These are phyloP conservation scores for Parathielavia appendiculata DNA, from an alignment of 495 filamentous ascomycete genomes.

Conservation along the genomic window DNA sequence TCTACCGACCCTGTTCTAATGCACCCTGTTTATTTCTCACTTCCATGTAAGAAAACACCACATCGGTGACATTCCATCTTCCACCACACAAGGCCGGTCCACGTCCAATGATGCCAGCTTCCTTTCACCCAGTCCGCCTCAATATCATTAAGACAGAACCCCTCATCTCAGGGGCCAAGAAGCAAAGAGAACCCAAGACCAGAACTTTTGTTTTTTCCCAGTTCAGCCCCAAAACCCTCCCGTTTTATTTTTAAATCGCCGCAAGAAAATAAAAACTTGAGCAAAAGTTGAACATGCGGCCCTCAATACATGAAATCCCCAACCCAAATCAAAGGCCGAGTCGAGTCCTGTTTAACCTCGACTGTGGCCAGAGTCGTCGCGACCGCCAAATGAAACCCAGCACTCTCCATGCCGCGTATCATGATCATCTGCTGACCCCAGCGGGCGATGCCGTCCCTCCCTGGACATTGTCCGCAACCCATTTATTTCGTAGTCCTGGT, in stretches of 20 bases:
- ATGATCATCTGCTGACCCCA: too few species aligned
- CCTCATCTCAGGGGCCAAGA: neutral
- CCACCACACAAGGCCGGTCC: too few species aligned
- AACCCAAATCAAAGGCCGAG: constrained; percentile 11
- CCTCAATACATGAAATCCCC: constrained; percentile 10
- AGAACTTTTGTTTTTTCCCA: constrained; percentile 17
- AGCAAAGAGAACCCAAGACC: constrained; percentile 12
- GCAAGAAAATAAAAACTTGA: neutral
- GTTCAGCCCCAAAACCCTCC: neutral
- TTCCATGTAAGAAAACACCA: neutral
- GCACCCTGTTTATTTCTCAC: constrained; percentile 1
- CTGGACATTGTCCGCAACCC: too few species aligned
- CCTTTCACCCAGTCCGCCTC: neutral
- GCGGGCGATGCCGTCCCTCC: too few species aligned
- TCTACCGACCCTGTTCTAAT: constrained; percentile 28
- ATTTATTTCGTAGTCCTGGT: too few species aligned
- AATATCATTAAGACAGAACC: constrained; percentile 14
- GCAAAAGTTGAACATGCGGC: constrained; percentile 5
- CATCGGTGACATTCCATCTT: too few species aligned
- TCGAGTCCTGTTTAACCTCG: constrained; percentile 27
- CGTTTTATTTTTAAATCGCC: constrained; percentile 8
- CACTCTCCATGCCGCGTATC: constrained; percentile 11
- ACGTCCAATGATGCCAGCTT: too few species aligned
- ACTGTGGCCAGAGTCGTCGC: constrained; percentile 12
- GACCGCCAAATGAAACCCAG: constrained; percentile 22